phyloP scores from a whole-genome alignment of 331 rosid species.

The Acacia pycnantha region DNA sequence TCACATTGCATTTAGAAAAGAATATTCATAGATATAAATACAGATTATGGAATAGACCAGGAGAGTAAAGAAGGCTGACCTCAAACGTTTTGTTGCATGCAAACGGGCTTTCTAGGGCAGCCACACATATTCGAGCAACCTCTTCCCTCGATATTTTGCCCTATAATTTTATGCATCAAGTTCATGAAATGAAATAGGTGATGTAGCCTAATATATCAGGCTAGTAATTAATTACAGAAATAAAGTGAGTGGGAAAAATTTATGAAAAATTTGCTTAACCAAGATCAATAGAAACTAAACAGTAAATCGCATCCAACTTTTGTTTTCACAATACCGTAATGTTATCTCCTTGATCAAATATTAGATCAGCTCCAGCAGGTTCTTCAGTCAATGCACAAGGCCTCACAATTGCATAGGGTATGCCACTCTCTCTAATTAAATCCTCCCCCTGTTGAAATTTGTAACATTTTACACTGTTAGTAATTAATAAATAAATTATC shows the following conservation, averaged over 20 bases:
- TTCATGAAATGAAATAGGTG: conserved; percentile 11
- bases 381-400: conserved; percentile 97
- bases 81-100: conserved; percentile 83
- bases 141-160: conserved; percentile 97
- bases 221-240: neutral
- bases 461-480: conserved; percentile 24
- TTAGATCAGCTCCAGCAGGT: conserved; percentile 95
- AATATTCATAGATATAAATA: neutral
- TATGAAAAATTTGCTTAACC: neutral
- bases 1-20: neutral
- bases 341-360: conserved; percentile 95
- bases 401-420: conserved; percentile 77
- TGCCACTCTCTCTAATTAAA: conserved; percentile 79
- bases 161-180: conserved; percentile 39
- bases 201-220: neutral
- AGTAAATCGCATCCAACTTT: neutral
- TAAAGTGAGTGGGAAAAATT: neutral
- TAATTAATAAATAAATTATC: neutral
- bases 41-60: neutral
- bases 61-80: conserved; percentile 41
- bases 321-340: conserved; percentile 61
- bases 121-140: conserved; percentile 72
- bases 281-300: conserved; percentile 17
- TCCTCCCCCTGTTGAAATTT: conserved; percentile 71
- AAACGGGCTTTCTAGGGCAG: conserved; percentile 78